phyloP scores from a whole-genome alignment of 2,329 filamentous ascomycete genomes.

The Monascus ruber region DNA sequence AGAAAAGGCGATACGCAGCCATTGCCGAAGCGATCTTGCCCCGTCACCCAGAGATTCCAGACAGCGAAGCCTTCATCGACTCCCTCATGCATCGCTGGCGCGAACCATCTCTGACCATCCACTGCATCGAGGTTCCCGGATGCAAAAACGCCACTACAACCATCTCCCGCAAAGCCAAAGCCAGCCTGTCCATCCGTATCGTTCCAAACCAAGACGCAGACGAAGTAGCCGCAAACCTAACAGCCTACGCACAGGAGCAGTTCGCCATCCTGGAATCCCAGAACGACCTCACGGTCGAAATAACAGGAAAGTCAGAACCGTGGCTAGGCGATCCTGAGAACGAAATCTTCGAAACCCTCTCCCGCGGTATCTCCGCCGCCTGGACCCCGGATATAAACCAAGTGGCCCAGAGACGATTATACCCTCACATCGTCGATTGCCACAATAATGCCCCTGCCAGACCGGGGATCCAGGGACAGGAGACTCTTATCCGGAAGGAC shows the following conservation, averaged over 20 bases:
- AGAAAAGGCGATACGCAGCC: slow-evolving; percentile 71
- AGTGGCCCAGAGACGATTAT: slow-evolving; percentile 21
- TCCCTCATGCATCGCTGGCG: slow-evolving; percentile 91
- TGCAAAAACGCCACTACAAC: slow-evolving; percentile 71
- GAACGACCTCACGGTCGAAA: slow-evolving; percentile 68
- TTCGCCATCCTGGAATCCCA: slow-evolving; percentile 67
- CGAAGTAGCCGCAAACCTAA: slow-evolving; percentile 58
- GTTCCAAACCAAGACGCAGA: slow-evolving; percentile 87
- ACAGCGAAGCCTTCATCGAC: slow-evolving; percentile 60
- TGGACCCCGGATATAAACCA: slow-evolving; percentile 47
- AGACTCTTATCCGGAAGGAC: slow-evolving; percentile 19
- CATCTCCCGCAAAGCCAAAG: slow-evolving; percentile 80
- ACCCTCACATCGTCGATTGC: slow-evolving; percentile 11
- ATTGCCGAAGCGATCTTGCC: slow-evolving; percentile 67
- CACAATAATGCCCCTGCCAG: slow-evolving; percentile 3
- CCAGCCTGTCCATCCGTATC: slow-evolving; percentile 77
- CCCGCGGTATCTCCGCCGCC: slow-evolving; percentile 69
- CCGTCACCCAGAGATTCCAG: slow-evolving; percentile 54
- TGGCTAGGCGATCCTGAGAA: slow-evolving; percentile 92
- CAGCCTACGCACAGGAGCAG: slow-evolving; percentile 54
- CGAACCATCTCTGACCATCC: slow-evolving; percentile 86
- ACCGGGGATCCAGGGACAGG: slow-evolving; percentile 6
- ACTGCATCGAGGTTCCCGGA: slow-evolving; percentile 75
- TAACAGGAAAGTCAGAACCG: slow-evolving; percentile 88
- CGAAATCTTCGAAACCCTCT: slow-evolving; percentile 79